Percentiles rank a stretch among this genome's conserved stretches.
Conservation (phyloP, 495 filamentous ascomycete genomes). For the Daldinia bambusicola region DNA sequence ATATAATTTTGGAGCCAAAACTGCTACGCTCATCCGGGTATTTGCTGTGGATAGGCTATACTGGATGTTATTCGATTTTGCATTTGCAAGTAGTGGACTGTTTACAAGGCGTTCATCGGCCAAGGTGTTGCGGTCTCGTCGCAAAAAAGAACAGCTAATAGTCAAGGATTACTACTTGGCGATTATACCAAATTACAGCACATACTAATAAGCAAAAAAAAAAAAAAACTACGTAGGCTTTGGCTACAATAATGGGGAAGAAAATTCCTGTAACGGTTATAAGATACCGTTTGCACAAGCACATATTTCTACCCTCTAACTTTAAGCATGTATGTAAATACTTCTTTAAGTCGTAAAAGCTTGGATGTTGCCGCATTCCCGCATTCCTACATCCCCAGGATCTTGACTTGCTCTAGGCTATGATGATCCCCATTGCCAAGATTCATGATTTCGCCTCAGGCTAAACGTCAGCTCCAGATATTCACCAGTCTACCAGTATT, state of each 20-base stretch:
- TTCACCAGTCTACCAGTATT: not conserved
- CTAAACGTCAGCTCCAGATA: constrained; percentile 17
- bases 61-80: constrained; percentile 19
- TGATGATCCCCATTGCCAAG: constrained; percentile 21
- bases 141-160: not conserved
- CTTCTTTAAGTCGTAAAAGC: not conserved
- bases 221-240: constrained; percentile 12
- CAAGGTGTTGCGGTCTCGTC: constrained; percentile 16
- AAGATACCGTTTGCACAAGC: not conserved
- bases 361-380: constrained; percentile 7
- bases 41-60: not conserved
- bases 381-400: not conserved
- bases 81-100: constrained; percentile 12
- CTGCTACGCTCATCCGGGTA: not conserved
- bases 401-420: not conserved
- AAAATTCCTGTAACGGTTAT: not conserved
- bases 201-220: constrained; percentile 18
- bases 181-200: constrained; percentile 21
- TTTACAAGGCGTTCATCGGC: constrained; percentile 18
- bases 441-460: constrained; percentile 8
- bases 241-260: constrained; percentile 5
- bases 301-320: not conserved
- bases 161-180: constrained; percentile 20
- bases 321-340: not conserved
- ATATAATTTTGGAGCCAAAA: not conserved